Base-by-base conservation (phyloP, 306 rosid genomes). In the Quercus mongolica region DNA sequence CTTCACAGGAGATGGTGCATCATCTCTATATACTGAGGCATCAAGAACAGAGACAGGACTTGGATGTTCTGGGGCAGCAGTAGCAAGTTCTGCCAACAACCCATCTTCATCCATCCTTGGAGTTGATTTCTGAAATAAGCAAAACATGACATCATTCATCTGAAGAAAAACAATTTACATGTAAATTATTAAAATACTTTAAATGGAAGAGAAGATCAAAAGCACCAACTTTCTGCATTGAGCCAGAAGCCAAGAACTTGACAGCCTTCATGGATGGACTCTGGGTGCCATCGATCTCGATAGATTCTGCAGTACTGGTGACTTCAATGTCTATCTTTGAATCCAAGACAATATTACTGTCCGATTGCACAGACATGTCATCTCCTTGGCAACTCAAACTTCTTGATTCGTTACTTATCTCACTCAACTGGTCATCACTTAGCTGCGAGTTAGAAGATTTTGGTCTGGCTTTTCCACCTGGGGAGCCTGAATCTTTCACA, bases 21-120 rank as follows among this genome's bases (percentile, higher is more conserved):
- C 90, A 51, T 92, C 94, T 82, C 90, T 83, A 74, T 91, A 92
- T 59, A 83, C 85, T 2, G 88, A 84, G 76, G 64, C 81, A 82
- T 94, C 97, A 25, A 94, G 98, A 63, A 94, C 94, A 2, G 98
- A 92, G 65, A 88, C 84, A 26, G 97, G 97, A 81, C 98, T 92
- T 3, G 94, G 91, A 83, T 92, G 93, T 76, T 92, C 97, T 0
- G 83, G 91, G 14, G 82, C 81, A 76, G 69, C 65, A 9, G 84
- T 74, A 74, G 88, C 89, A 38, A 91, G 89, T 71, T 91, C 97
- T 13, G 86, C 82, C 58, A 73, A 65, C 63, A 82, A 73, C 63
- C 81, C 93, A 33, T 82, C 88, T 76, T 88, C 92, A 63, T 88
- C 86, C 71, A 84, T 80, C 74, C 85, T 87, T 3, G 85, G 73